These are phyloP conservation scores for Tremellales sp. DNA, from an alignment of 1,284 basidiomycete species.

Conservation along the genomic window DNA sequence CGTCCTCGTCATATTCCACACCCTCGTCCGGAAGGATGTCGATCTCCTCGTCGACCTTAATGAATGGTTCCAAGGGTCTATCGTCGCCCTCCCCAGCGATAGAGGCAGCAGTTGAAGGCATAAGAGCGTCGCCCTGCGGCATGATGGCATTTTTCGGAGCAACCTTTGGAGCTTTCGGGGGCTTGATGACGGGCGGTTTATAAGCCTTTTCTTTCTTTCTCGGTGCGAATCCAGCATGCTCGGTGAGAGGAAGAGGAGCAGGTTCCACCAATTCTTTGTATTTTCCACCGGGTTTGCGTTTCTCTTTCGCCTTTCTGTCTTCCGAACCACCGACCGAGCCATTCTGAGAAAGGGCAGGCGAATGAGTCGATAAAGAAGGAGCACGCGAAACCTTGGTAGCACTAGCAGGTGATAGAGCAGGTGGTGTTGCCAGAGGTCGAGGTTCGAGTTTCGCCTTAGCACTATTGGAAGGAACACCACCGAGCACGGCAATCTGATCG, in stretches of 20 bases:
- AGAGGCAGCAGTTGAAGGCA: too few species aligned
- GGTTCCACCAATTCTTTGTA: constrained; percentile 1
- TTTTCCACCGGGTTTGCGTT: constrained; percentile 3
- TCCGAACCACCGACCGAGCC: neutral
- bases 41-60: neutral
- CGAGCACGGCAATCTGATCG: too few species aligned
- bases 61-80: neutral
- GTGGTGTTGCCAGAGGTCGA: neutral
- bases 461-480: neutral
- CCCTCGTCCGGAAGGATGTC: neutral
- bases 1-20: neutral
- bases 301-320: constrained; percentile 6
- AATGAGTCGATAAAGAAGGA: neutral
- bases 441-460: neutral
- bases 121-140: neutral
- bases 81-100: neutral
- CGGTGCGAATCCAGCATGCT: constrained; percentile 6
- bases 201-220: constrained; percentile 7
- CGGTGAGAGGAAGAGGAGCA: neutral
- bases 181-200: constrained; percentile 7
- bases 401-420: too few species aligned
- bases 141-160: neutral
- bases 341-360: neutral
- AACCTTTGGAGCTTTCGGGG: neutral
- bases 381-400: too few species aligned